phyloP scores from a whole-genome alignment of 2,329 filamentous ascomycete species.

The Monosporascus sp. region DNA sequence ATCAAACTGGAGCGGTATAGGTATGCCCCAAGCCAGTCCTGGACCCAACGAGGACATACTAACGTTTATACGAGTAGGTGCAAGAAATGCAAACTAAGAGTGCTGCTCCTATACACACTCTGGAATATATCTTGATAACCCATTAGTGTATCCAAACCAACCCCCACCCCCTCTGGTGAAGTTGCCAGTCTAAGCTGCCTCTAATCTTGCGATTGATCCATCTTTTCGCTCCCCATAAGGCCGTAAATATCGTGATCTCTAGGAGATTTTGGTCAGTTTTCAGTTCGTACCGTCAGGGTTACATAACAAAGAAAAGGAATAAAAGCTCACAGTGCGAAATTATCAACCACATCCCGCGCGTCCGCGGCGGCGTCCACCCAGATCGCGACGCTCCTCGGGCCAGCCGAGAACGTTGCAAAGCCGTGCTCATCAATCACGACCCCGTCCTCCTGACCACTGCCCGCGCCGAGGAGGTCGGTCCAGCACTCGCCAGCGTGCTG shows the following conservation, averaged over 20 bases:
- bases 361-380: background rate
- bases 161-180: too few relatives aligned
- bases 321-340: background rate
- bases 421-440: background rate
- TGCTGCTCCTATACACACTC: too few relatives aligned
- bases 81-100: too few relatives aligned
- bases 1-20: too few relatives aligned
- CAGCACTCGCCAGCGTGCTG: slow-evolving; percentile 55
- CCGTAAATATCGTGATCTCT: background rate
- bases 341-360: background rate
- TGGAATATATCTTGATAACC: background rate
- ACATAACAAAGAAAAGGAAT: background rate
- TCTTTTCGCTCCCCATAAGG: background rate
- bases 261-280: background rate
- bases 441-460: background rate
- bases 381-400: background rate
- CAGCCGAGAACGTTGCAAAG: background rate
- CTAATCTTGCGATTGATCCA: background rate
- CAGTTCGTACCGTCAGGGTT: too few relatives aligned
- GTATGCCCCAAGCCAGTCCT: too few relatives aligned
- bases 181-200: too few relatives aligned
- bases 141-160: too few relatives aligned
- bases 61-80: too few relatives aligned
- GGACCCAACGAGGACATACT: too few relatives aligned
- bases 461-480: slow-evolving; percentile 52